Base-by-base conservation (phyloP, 2,329 filamentous ascomycete genomes). In the Phaeosphaeriaceae sp. region DNA sequence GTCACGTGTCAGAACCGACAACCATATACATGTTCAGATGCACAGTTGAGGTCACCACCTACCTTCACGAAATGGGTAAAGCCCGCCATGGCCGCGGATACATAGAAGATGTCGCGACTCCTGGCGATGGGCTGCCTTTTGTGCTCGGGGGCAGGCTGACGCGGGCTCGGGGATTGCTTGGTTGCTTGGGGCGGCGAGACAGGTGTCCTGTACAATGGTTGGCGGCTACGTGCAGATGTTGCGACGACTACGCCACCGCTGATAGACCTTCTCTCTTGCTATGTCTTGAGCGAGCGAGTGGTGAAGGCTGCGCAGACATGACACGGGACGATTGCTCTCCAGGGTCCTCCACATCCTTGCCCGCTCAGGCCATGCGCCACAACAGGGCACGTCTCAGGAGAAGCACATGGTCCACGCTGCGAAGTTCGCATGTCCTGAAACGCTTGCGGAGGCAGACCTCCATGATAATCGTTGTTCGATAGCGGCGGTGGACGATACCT, bases 21-120 rank as follows among this genome's bases (percentile, higher is more conserved):
- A n/a, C n/a, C n/a, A n/a, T n/a, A n/a, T n/a, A n/a, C n/a, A n/a
- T n/a, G n/a, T n/a, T n/a, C n/a, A n/a, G n/a, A 13, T 25, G 31
- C 24, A 13, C 7, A 19, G 27, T 3, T 7, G 31, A 19, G 15
- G 41, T 41, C 13, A 19, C 3, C 3, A 40, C 7, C n/a, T 13
- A 76, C 75, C 61, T 76, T 74, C 53, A 78, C 60, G 53, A 77
- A 71, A 54, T 76, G 72, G 7, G 67, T 58, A 54, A 74, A 72
- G 65, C 61, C 71, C 17, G 72, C 61, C 75, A 77, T 78, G 65
- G 58, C 49, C 54, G 57, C 40, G 54, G 51, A 47, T 57, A 51
- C 60, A 54, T 60, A 57, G 57, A 50, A 31, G 44, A 22, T 49
- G 33, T 52, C n/a, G 56, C 50, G 31, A 40, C 40, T 41, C 40